Evolutionary conservation across 164 flowering plant genomes (phyloP), one percentile per base, ranked within the genome.

Genomic region (Dillenia turbinata): DNA sequence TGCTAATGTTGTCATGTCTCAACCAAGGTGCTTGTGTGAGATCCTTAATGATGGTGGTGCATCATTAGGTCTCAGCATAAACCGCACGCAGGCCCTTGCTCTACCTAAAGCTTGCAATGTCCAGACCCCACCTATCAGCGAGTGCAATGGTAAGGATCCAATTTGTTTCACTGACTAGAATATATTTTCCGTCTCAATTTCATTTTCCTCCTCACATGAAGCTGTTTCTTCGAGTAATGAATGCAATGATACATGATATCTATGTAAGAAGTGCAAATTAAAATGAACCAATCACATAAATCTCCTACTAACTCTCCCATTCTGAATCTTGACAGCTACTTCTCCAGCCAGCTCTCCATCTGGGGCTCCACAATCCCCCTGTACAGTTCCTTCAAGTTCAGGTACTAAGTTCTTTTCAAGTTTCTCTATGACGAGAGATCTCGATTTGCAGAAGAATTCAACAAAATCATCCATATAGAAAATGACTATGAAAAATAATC

Each of bases 81-180:
- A 89, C 77, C 86, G 79, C 65, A 84, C 94, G 44, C 89, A 71
- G 64, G 97, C 97, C 44, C 58, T 81, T 49, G 81, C 74, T 1
- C 79, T 91, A 13, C 96, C 97, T 9, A 47, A 49, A 15, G 83
- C 86, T 63, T 87, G 97, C 78, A 83, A 75, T 8, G 93, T 91
- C 46, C 85, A 83, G 64, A 85, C 90, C 61, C 97, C 96, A 40
- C 72, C 92, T 0, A 11, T 66, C 59, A 85, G 85, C 78, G 46
- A 17, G 24, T 91, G 96, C 69, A 81, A 81, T 47, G 75, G 92
- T 88, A 71, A 75, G 57, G 40, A 33, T 33, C 40, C 40, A 7
- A 33, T 33, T 33, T 33, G 7, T 33, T 33, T 33, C 40, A 33
- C 40, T 33, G 40, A 33, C 40, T 33, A 33, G 40, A 5, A 33